These are phyloP conservation scores for Calonectria multiphialidica DNA, from an alignment of 2,329 filamentous ascomycete species.

Conservation along the genomic window DNA sequence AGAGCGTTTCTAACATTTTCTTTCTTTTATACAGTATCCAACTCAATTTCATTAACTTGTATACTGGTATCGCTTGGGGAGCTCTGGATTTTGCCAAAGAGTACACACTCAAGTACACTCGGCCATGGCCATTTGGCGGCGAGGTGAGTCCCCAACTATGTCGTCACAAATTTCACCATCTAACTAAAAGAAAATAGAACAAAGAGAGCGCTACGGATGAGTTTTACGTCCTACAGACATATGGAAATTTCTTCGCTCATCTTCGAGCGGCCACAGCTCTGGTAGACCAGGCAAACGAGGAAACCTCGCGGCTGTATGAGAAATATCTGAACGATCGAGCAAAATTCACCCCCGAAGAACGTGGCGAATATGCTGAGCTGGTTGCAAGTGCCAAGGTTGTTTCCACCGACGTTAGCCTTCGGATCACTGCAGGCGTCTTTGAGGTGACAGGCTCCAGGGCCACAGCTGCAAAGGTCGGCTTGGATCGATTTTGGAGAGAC, in stretches of 20 bases:
- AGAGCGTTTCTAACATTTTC: not conserved
- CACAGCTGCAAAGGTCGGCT: slow-evolving; percentile 67
- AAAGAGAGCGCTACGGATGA: slow-evolving; percentile 71
- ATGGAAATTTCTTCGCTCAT: slow-evolving; percentile 74
- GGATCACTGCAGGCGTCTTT: slow-evolving; percentile 72
- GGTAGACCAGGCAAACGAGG: slow-evolving; percentile 65
- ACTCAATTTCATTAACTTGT: slow-evolving; percentile 75
- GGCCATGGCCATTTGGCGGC: slow-evolving; percentile 74
- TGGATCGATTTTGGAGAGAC: slow-evolving; percentile 77
- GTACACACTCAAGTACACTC: slow-evolving; percentile 68
- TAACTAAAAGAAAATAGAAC: slow-evolving; percentile 47
- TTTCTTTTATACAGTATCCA: slow-evolving; percentile 60
- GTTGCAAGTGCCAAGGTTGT: slow-evolving; percentile 74
- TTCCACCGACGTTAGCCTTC: slow-evolving; percentile 69
- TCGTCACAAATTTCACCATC: not conserved
- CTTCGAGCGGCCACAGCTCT: slow-evolving; percentile 70
- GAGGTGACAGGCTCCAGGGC: slow-evolving; percentile 72
- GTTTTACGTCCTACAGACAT: slow-evolving; percentile 74
- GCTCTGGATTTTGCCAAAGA: slow-evolving; percentile 66
- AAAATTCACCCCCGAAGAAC: slow-evolving; percentile 61
- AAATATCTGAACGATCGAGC: slow-evolving; percentile 52
- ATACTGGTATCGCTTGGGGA: slow-evolving; percentile 72
- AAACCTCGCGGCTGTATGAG: slow-evolving; percentile 60
- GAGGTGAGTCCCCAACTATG: slow-evolving; percentile 57
- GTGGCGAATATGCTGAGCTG: slow-evolving; percentile 73